These are phyloP conservation scores for Rubroboletus satanas DNA, from an alignment of 768 basidiomycete genomes.

Conservation along the genomic window DNA sequence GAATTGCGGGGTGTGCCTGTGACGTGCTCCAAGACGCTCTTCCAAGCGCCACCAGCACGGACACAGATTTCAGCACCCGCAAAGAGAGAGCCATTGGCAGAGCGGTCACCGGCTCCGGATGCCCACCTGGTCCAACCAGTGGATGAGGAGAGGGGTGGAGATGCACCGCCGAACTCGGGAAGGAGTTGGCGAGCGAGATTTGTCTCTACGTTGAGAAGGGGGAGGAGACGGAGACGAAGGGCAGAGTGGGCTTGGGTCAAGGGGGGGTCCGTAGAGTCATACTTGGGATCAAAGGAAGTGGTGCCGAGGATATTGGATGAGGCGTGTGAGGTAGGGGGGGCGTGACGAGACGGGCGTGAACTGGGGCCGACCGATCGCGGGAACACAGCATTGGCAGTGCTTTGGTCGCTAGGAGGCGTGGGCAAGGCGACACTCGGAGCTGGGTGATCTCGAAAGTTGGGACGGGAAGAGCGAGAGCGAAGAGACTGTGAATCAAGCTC, in stretches of 20 bases:
- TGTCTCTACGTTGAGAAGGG: conserved; percentile 54
- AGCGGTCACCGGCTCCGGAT: conserved; percentile 8
- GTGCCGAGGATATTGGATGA: background rate
- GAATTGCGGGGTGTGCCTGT: background rate
- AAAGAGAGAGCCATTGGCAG: background rate
- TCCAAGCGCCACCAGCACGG: conserved; percentile 59
- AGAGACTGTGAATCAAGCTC: conserved; percentile 35
- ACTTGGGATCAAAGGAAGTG: background rate
- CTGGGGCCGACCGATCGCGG: background rate
- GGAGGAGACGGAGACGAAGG: conserved; percentile 39
- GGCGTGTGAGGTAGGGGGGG: background rate
- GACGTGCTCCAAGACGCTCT: conserved; percentile 38
- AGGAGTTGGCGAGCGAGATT: conserved; percentile 49
- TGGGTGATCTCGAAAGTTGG: conserved; percentile 21
- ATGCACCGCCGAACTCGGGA: conserved; percentile 33
- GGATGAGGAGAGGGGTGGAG: conserved; percentile 26
- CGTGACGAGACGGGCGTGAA: background rate
- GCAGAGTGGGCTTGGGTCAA: conserved; percentile 20
- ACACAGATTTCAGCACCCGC: conserved; percentile 42
- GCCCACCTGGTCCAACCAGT: conserved; percentile 28
- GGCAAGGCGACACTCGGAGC: conserved; percentile 23
- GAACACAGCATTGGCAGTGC: background rate
- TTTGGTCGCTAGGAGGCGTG: background rate
- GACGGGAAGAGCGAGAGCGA: background rate
- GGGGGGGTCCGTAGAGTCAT: conserved; percentile 11